phyloP scores from a whole-genome alignment of 2,329 filamentous ascomycete genomes.

The Arthrobotrys pseudoclavata region DNA sequence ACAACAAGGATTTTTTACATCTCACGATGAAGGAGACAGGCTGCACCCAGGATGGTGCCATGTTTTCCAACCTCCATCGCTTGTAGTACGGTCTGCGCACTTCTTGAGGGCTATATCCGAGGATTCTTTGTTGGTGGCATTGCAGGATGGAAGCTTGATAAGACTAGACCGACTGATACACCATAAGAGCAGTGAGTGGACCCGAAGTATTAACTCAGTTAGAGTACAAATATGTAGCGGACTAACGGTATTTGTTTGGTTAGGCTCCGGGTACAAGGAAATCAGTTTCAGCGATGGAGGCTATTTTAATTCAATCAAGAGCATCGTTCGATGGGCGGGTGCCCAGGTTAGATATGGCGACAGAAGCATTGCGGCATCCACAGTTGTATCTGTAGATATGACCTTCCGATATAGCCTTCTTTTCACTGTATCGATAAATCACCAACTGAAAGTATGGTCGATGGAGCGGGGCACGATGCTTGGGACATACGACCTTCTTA shows the following conservation, averaged over 20 bases:
- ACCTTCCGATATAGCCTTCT: slow-evolving; percentile 67
- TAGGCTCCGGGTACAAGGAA: slow-evolving; percentile 56
- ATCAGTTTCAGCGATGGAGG: slow-evolving; percentile 63
- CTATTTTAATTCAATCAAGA: slow-evolving; percentile 62
- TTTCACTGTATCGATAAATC: slow-evolving; percentile 89
- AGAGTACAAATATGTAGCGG: neutral
- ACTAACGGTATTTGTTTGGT: slow-evolving; percentile 33
- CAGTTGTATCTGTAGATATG: slow-evolving; percentile 62
- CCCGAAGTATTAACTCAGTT: neutral
- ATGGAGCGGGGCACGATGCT: slow-evolving; percentile 82
- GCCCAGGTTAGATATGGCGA: slow-evolving; percentile 62
- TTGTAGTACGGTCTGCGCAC: slow-evolving; percentile 83
- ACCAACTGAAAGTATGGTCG: slow-evolving; percentile 91
- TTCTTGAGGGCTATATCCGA: slow-evolving; percentile 81
- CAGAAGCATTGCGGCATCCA: slow-evolving; percentile 62
- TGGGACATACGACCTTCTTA: slow-evolving; percentile 81
- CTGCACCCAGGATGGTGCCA: slow-evolving; percentile 77
- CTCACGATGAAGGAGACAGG: slow-evolving; percentile 78
- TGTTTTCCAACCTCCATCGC: slow-evolving; percentile 78
- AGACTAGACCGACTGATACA: slow-evolving; percentile 73
- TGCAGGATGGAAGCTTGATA: slow-evolving; percentile 83
- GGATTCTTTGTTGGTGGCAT: slow-evolving; percentile 81
- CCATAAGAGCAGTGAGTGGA: slow-evolving; percentile 45
- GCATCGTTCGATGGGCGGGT: slow-evolving; percentile 62
- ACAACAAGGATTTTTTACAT: slow-evolving; percentile 82